Conservation (phyloP, 225 moss, liverwort and hornwort species). For the Polytrichum commune region DNA sequence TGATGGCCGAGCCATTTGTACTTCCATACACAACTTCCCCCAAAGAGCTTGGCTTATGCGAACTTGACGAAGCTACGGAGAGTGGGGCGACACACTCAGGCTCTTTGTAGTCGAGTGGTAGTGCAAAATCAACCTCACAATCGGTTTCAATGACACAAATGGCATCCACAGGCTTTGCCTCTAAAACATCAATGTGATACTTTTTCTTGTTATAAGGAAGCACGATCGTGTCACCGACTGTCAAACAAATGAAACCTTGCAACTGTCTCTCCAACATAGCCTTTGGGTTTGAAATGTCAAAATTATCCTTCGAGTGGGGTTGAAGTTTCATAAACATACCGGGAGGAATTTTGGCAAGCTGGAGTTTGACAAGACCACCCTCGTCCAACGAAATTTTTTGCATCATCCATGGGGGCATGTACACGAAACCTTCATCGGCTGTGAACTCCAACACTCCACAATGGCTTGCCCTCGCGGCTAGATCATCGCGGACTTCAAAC, state of each 20-base stretch:
- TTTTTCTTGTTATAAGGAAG: not conserved
- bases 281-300: slow-evolving; percentile 97
- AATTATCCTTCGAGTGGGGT: slow-evolving; percentile 96
- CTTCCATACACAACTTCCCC: slow-evolving; percentile 84
- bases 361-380: slow-evolving; percentile 90
- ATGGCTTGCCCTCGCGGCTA: not conserved
- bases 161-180: not conserved
- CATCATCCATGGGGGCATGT: slow-evolving; percentile 62
- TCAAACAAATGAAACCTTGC: too few species aligned
- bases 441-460: not conserved
- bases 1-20: slow-evolving; percentile 9
- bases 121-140: not conserved
- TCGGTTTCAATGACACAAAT: not conserved
- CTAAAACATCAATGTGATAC: not conserved
- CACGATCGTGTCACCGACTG: too few species aligned
- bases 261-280: slow-evolving; percentile 40
- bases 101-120: not conserved
- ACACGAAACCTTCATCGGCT: not conserved
- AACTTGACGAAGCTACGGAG: slow-evolving; percentile 15
- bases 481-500: not conserved
- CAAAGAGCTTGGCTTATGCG: slow-evolving; percentile 57
- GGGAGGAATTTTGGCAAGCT: slow-evolving; percentile 88
- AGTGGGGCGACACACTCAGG: not conserved
- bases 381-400: slow-evolving; percentile 96
- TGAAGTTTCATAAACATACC: slow-evolving; percentile 97